A percentile compares a stretch with the other conserved stretches of the same genome.
phyloP scores from a whole-genome alignment of 2,329 filamentous ascomycete genomes.

The Botrytis porri region DNA sequence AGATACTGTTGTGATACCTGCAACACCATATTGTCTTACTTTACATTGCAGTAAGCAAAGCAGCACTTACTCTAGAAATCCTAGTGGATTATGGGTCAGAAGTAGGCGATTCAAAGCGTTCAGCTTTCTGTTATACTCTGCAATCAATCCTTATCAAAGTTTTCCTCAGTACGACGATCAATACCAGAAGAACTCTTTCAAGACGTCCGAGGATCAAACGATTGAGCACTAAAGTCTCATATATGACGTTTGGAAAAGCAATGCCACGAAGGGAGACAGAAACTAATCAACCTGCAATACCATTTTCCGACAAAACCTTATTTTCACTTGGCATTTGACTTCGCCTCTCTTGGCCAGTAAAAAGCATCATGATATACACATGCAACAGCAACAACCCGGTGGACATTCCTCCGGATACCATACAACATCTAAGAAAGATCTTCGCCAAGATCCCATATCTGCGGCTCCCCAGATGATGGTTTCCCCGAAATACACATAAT shows the following conservation, averaged over 20 bases:
- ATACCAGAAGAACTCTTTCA: not conserved
- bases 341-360: slow-evolving; percentile 19
- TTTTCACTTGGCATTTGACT: slow-evolving; percentile 18
- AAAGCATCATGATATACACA: not conserved
- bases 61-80: not conserved
- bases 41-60: slow-evolving; percentile 14
- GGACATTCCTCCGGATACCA: not conserved
- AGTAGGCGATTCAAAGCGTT: not conserved
- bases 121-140: not conserved
- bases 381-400: not conserved
- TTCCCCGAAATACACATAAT: not conserved
- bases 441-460: slow-evolving; percentile 9
- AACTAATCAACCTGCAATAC: not conserved
- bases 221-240: not conserved
- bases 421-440: not conserved
- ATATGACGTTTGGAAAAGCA: slow-evolving; percentile 13
- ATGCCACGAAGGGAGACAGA: slow-evolving; percentile 1
- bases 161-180: not conserved
- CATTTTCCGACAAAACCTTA: slow-evolving; percentile 7
- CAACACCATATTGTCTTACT: slow-evolving; percentile 3
- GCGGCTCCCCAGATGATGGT: slow-evolving; percentile 16
- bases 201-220: not conserved
- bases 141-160: not conserved
- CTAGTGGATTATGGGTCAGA: slow-evolving; percentile 4
- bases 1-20: slow-evolving; percentile 11